Conservation (phyloP, 257 asterid genomes). For the Fraxinus anomala region DNA sequence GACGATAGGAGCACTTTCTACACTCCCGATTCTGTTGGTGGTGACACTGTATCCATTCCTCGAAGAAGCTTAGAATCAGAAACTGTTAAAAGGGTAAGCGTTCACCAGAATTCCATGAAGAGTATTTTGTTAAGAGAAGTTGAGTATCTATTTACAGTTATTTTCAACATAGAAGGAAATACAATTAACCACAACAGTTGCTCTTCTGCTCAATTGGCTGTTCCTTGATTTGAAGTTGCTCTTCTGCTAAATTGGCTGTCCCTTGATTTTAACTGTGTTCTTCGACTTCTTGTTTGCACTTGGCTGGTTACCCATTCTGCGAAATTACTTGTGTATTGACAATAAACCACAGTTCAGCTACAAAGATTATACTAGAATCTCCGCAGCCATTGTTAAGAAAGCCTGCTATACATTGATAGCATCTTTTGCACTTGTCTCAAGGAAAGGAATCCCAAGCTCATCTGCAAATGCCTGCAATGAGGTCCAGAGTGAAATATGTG, state of each 20-base stretch:
- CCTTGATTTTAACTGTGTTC: conserved; percentile 79
- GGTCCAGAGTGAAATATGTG: not conserved
- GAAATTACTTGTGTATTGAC: conserved; percentile 9
- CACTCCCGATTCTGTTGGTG: not conserved
- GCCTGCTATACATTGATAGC: conserved; percentile 93
- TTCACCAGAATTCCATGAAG: too few relatives aligned
- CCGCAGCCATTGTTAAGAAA: conserved; percentile 94
- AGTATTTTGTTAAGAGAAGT: too few relatives aligned
- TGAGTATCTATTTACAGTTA: conserved; percentile 11
- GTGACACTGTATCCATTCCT: not conserved
- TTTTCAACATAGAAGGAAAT: conserved; percentile 18
- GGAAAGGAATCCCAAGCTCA: conserved; percentile 94
- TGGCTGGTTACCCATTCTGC: conserved; percentile 87
- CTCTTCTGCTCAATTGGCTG: conserved; percentile 91
- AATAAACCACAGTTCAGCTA: not conserved
- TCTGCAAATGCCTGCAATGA: conserved; percentile 79
- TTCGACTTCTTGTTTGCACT: conserved; percentile 52
- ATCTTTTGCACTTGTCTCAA: conserved; percentile 97
- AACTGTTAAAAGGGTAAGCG: too few relatives aligned
- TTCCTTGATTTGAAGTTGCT: conserved; percentile 83
- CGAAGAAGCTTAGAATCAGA: conserved; percentile 12
- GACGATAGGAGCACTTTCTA: not conserved
- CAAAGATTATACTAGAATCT: conserved; percentile 37
- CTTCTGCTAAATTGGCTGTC: conserved; percentile 93
- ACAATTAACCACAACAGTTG: conserved; percentile 76